Evolutionary conservation across 2,329 filamentous ascomycete genomes (phyloP), one percentile per base, ranked within the genome.

Genomic region (Cordyceps javanica): DNA sequence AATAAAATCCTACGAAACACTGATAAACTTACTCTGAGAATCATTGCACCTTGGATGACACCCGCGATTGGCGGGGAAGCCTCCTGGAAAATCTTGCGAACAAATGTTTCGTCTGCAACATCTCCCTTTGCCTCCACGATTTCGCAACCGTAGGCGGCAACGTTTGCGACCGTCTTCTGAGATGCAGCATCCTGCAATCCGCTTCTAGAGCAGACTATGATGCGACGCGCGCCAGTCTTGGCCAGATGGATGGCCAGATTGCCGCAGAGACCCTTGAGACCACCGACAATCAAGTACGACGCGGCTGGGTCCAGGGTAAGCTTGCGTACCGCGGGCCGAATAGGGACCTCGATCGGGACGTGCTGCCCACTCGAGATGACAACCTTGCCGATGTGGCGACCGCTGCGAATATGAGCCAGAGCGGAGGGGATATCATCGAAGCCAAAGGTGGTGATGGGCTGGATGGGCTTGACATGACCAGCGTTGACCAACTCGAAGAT

Each of bases 361-460:
- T 51, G 49, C 36, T 57, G 19, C 5, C 44, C 44, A 13, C 45
- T 50, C 3, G 45, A 50, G 25, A 57, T 49, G 42, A 63, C 60
- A 14, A 64, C 70, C 54, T 77, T 77, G 0, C 74, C 75, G 30
- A 75, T 70, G 57, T 76, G 73, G 39, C 63, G 64, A 2, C 72
- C 74, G 4, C 63, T 65, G 49, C 75, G 73, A 66, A 78, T 69
- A 19, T 70, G 63, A 0, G 70, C 62, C 59, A 78, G 73, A 0
- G 75, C 74, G 7, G 72, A 66, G 5, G 65, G 62, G 1, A 74
- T 63, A 2, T 71, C 58, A 1, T 66, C 63, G 5, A 65, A 61
- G 8, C 55, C 53, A 56, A 70, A 65, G 21, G 61, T 45, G 52
- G 68, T 65, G 5, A 60, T 61, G 41, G 50, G 62, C 38, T 38